Evolutionary conservation across 139 green algal genomes (phyloP), one percentile per base, ranked within the genome.

Genomic region (Chlorella sp.): DNA sequence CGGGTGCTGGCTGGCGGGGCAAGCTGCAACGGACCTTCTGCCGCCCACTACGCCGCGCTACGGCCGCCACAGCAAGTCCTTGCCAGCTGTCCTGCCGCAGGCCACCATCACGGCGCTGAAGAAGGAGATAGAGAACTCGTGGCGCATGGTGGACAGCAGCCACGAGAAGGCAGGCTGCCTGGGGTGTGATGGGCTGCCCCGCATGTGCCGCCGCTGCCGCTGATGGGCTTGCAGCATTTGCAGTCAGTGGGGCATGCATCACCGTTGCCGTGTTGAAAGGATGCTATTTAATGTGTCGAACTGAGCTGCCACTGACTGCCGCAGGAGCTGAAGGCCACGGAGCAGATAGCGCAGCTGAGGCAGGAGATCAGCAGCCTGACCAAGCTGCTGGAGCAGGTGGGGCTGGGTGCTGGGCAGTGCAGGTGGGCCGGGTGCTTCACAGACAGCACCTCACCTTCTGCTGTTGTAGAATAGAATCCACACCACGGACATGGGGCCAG

Each of bases 111-210:
- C 85, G 0, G 91, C 92, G 7, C 92, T 98, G 26, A 98, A 97
- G 68, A 95, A 95, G 87, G 96, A 98, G 86, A 94, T 98, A 56
- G 95, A 98, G 82, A 98, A 97, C 88, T 94, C 95, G 39, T 98
- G 95, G 95, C 94, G 94, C 85, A 92, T 96, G 89, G 94, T 98
- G 71, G 95, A 98, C 81, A 88, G 92, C 30, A 93, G 87, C 57
- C 92, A 97, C 68, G 96, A 98, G 65, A 98, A 98, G 92, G 92
- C 87, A 65, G 25, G 41, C 36, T 34, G 70, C 0, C 21, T 0
- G 23, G 70, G 23, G 25, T 26, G 70, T 23, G 25, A 34, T 34
- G 38, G 0, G 11, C 70, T 34, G 70, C 36, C 51, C 44, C 2
- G 0, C 28, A n/a, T n/a, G n/a, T n/a, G 36, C 68, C 17, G 34